Percentiles rank a stretch among this genome's conserved stretches.
phyloP scores from a whole-genome alignment of 169 alveolate genomes.

The Plasmodium sp. region DNA sequence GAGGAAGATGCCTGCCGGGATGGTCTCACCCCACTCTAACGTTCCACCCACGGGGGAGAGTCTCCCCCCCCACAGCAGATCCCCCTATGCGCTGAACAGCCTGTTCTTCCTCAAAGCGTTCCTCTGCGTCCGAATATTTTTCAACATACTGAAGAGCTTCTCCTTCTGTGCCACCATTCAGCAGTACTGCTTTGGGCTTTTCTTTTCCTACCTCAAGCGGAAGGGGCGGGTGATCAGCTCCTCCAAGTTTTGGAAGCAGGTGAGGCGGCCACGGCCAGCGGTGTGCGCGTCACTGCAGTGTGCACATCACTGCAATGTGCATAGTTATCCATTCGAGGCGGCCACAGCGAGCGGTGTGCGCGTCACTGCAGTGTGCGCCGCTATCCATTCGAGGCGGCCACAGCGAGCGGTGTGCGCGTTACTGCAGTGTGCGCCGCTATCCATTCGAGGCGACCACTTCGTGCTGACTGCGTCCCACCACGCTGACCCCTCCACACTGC shows the following conservation, averaged over 20 bases:
- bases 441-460: not conserved
- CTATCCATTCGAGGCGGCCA: not conserved
- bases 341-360: not conserved
- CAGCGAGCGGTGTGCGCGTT: not conserved
- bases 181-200: conserved; percentile 52
- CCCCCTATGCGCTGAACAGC: conserved; percentile 13
- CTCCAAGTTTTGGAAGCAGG: conserved; percentile 62
- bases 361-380: not conserved
- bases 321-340: not conserved
- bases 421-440: not conserved
- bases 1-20: not conserved
- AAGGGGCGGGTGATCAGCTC: conserved; percentile 5
- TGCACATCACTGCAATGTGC: not conserved
- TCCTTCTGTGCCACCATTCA: conserved; percentile 27
- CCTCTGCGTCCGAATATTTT: conserved; percentile 47
- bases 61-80: not conserved
- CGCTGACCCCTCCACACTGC: not conserved
- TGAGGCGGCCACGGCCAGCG: not conserved
- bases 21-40: not conserved
- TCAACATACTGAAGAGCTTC: conserved; percentile 48
- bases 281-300: not conserved
- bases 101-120: conserved; percentile 47
- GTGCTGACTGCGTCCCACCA: not conserved
- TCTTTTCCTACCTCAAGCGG: conserved; percentile 13
- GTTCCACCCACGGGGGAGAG: not conserved